Conservation (phyloP, 163 green algal genomes). For the Volvox carteri region DNA sequence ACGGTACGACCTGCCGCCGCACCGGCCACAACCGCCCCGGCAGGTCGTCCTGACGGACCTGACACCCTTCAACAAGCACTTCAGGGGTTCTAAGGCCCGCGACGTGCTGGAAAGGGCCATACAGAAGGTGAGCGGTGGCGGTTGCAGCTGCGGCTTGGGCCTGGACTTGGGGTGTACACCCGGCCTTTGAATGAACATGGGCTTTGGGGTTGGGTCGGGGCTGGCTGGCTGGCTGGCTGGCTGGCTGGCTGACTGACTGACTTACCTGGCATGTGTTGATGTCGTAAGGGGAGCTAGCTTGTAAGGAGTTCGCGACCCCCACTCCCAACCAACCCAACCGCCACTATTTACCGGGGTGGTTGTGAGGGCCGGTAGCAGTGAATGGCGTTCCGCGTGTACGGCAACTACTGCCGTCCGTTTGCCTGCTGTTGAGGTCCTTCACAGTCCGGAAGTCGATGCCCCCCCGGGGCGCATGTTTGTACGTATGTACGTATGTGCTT, state of each 20-base stretch:
- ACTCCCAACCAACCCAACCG: neutral
- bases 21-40: too few relatives aligned
- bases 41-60: conserved; percentile 33
- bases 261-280: neutral
- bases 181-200: neutral
- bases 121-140: neutral
- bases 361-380: neutral
- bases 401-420: too few relatives aligned
- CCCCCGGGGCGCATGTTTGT: too few relatives aligned
- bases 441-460: too few relatives aligned
- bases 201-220: neutral
- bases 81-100: neutral
- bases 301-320: neutral
- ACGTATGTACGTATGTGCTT: too few relatives aligned
- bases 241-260: neutral
- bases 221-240: too few relatives aligned
- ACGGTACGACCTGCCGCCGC: too few relatives aligned
- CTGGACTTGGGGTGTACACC: too few relatives aligned
- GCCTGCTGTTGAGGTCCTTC: too few relatives aligned
- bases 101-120: neutral
- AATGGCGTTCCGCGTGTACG: neutral
- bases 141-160: too few relatives aligned
- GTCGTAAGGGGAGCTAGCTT: neutral
- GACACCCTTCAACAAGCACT: conserved; percentile 41
- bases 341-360: too few relatives aligned